A percentile compares a stretch with the other conserved stretches of the same genome.
Conservation (phyloP, 2,329 filamentous ascomycete genomes). For the Orbilia blumenaviensis region DNA sequence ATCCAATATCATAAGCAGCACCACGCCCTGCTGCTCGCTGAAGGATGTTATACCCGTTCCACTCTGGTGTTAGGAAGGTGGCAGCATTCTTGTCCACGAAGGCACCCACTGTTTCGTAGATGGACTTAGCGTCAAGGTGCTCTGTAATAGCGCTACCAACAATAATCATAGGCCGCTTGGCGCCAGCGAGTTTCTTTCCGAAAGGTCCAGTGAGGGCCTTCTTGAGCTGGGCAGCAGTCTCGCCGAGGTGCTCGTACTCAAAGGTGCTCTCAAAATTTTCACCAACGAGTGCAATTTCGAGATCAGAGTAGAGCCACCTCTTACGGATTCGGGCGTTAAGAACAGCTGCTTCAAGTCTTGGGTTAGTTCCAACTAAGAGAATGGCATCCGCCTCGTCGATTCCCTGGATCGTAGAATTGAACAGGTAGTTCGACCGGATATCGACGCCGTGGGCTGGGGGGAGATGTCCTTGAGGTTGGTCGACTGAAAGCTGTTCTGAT, state of each 20-base stretch:
- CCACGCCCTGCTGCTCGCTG: slow-evolving; percentile 91
- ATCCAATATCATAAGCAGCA: slow-evolving; percentile 95
- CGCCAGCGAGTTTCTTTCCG: slow-evolving; percentile 87
- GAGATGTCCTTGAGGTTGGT: slow-evolving; percentile 82
- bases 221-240: slow-evolving; percentile 81
- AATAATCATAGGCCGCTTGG: slow-evolving; percentile 95
- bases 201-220: slow-evolving; percentile 84
- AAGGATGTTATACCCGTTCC: slow-evolving; percentile 97
- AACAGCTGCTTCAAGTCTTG: slow-evolving; percentile 91
- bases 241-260: slow-evolving; percentile 89
- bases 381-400: slow-evolving; percentile 94
- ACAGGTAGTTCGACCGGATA: slow-evolving; percentile 90
- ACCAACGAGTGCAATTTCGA: slow-evolving; percentile 90
- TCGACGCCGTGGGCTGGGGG: slow-evolving; percentile 93
- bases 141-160: slow-evolving; percentile 92
- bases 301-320: slow-evolving; percentile 94
- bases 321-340: slow-evolving; percentile 97
- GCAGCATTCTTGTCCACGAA: slow-evolving; percentile 93
- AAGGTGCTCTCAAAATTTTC: slow-evolving; percentile 94
- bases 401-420: slow-evolving; percentile 94
- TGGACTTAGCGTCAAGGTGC: slow-evolving; percentile 87
- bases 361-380: slow-evolving; percentile 92
- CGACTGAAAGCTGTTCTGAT: slow-evolving; percentile 92
- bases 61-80: slow-evolving; percentile 87
- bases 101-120: slow-evolving; percentile 86